Conservation (phyloP, 75 land plant genomes). For the Cupressus sempervirens region DNA sequence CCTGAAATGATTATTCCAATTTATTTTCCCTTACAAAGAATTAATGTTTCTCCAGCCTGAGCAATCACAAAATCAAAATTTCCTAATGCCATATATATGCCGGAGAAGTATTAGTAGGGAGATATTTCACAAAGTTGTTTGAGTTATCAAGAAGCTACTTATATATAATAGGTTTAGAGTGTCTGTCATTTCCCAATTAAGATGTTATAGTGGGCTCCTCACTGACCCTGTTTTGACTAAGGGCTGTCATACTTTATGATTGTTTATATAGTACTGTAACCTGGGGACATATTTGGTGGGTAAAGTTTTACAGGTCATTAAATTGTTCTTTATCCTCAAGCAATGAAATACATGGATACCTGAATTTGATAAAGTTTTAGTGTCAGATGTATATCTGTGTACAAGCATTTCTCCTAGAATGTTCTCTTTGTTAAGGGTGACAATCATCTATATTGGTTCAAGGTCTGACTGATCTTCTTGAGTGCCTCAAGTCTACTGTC, state of each 20-base stretch:
- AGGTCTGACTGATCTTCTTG: too few relatives aligned
- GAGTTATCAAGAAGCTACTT: background rate
- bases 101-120: background rate
- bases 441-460: too few relatives aligned
- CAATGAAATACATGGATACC: too few relatives aligned
- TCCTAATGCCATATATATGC: background rate
- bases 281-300: too few relatives aligned
- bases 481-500: too few relatives aligned
- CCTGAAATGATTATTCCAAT: background rate
- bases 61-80: background rate
- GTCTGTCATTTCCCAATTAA: background rate
- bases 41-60: background rate
- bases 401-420: too few relatives aligned
- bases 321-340: too few relatives aligned
- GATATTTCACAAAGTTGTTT: background rate
- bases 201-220: background rate
- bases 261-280: too few relatives aligned
- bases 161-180: background rate
- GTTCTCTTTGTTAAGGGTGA: too few relatives aligned
- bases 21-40: background rate
- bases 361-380: too few relatives aligned
- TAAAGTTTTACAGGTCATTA: too few relatives aligned
- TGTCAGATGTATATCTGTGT: too few relatives aligned
- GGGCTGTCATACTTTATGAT: background rate
- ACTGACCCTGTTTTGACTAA: background rate